Percentiles rank a stretch among this genome's conserved stretches.
Conservation (phyloP, 2,329 filamentous ascomycete genomes). For the Aureobasidium sp. region DNA sequence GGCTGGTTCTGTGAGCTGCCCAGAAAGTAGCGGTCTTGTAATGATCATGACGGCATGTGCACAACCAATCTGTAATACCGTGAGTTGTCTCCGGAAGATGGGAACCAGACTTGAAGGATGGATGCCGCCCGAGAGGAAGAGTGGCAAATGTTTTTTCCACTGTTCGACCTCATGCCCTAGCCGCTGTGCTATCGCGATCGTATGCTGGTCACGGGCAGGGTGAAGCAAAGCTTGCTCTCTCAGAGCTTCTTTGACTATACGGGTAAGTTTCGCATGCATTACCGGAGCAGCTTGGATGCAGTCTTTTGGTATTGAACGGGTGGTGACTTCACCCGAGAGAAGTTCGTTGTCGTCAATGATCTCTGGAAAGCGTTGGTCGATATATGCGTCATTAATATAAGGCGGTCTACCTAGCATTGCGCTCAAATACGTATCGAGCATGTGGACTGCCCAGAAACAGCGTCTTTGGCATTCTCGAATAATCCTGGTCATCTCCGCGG, state of each 20-base stretch:
- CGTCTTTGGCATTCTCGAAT: conserved; percentile 47
- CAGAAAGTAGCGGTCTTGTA: conserved; percentile 27
- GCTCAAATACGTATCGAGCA: conserved; percentile 56
- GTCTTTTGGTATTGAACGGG: conserved; percentile 23
- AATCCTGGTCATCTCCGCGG: background rate
- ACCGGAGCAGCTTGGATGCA: conserved; percentile 40
- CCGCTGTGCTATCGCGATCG: conserved; percentile 32
- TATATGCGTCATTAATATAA: conserved; percentile 56
- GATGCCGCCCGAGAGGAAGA: conserved; percentile 37
- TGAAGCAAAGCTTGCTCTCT: conserved; percentile 30
- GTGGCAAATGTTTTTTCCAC: conserved; percentile 28
- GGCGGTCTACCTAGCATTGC: conserved; percentile 56
- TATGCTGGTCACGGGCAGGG: conserved; percentile 30
- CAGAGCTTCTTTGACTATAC: conserved; percentile 28
- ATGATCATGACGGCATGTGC: conserved; percentile 31
- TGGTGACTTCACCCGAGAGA: conserved; percentile 29
- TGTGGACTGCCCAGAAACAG: conserved; percentile 58
- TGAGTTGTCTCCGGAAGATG: conserved; percentile 33
- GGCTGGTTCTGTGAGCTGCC: background rate
- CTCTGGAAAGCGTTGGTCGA: conserved; percentile 54
- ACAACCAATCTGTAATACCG: conserved; percentile 28
- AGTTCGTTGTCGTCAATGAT: conserved; percentile 53
- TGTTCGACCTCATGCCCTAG: conserved; percentile 32
- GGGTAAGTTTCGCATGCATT: conserved; percentile 38
- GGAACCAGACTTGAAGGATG: conserved; percentile 41